Percentiles rank a stretch among this genome's conserved stretches.
Conservation (phyloP, 1,284 basidiomycete genomes). For the Boletus mariae region DNA sequence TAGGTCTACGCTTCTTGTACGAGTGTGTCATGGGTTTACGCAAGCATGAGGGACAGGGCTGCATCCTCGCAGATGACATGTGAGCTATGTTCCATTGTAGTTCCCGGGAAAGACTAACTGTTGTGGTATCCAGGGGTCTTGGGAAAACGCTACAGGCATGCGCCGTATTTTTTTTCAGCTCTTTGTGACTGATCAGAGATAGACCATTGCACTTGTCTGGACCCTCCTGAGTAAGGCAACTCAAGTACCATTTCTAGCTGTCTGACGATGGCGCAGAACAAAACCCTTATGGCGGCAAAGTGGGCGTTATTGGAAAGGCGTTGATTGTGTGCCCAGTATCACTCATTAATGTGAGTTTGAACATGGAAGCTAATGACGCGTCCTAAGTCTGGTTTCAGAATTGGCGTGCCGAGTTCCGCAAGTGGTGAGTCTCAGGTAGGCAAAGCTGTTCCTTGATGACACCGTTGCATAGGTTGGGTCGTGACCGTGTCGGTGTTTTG, state of each 20-base stretch:
- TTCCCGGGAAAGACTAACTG: constrained; percentile 8
- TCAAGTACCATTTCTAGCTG: background rate
- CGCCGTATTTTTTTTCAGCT: background rate
- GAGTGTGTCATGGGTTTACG: constrained; percentile 94
- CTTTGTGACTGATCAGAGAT: constrained; percentile 13
- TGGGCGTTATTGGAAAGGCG: constrained; percentile 65
- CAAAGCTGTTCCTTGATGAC: background rate
- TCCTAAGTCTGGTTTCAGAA: constrained; percentile 51
- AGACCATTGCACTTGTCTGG: constrained; percentile 88
- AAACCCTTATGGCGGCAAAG: constrained; percentile 70
- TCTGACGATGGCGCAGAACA: constrained; percentile 55
- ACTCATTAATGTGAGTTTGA: constrained; percentile 66
- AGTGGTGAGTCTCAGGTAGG: constrained; percentile 58
- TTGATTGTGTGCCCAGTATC: constrained; percentile 95
- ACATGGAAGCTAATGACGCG: background rate
- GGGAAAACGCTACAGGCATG: constrained; percentile 86
- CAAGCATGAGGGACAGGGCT: constrained; percentile 85
- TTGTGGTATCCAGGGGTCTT: constrained; percentile 65
- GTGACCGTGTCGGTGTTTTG: constrained; percentile 76
- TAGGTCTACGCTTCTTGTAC: constrained; percentile 88
- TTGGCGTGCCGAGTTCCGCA: constrained; percentile 94
- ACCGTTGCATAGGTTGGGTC: constrained; percentile 55
- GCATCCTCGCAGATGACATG: constrained; percentile 98
- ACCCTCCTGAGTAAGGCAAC: constrained; percentile 73
- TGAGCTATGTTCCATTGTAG: constrained; percentile 27